Conservation (phyloP, 495 filamentous ascomycete genomes). For the Aspergillus nidulans region DNA sequence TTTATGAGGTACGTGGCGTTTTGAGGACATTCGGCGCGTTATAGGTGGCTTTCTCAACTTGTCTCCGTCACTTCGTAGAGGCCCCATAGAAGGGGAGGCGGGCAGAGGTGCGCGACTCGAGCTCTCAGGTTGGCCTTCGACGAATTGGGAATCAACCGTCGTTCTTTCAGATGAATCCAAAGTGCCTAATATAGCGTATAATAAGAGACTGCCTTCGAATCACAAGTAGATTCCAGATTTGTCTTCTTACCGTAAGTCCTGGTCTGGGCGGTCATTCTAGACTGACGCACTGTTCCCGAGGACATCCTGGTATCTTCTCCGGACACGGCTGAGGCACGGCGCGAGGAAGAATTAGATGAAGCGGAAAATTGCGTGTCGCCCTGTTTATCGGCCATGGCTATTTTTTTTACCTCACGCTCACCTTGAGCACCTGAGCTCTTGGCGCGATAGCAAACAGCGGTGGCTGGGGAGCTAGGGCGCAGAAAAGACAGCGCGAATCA, state of each 20-base stretch:
- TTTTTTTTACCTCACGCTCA: constrained; percentile 1
- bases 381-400: constrained; percentile 8
- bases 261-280: constrained; percentile 22
- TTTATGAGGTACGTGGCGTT: constrained; percentile 65
- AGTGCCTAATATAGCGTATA: constrained; percentile 28
- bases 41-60: constrained; percentile 68
- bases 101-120: constrained; percentile 23
- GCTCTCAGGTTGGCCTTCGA: constrained; percentile 33
- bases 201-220: constrained; percentile 3
- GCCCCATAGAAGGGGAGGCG: constrained; percentile 54
- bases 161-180: constrained; percentile 29
- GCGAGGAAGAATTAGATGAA: constrained; percentile 9
- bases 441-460: constrained; percentile 7
- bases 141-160: constrained; percentile 22
- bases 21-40: constrained; percentile 68
- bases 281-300: constrained; percentile 19
- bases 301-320: constrained; percentile 10
- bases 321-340: constrained; percentile 5
- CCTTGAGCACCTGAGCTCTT: background rate
- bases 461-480: constrained; percentile 9
- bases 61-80: constrained; percentile 47
- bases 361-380: constrained; percentile 3
- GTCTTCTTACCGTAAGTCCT: constrained; percentile 34
- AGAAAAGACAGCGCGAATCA: constrained; percentile 5
- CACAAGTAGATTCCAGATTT: background rate